Percentiles rank a stretch among this genome's conserved stretches.
These are phyloP conservation scores for Apium graveolens DNA, from an alignment of 129 eudicot species.

Conservation along the genomic window DNA sequence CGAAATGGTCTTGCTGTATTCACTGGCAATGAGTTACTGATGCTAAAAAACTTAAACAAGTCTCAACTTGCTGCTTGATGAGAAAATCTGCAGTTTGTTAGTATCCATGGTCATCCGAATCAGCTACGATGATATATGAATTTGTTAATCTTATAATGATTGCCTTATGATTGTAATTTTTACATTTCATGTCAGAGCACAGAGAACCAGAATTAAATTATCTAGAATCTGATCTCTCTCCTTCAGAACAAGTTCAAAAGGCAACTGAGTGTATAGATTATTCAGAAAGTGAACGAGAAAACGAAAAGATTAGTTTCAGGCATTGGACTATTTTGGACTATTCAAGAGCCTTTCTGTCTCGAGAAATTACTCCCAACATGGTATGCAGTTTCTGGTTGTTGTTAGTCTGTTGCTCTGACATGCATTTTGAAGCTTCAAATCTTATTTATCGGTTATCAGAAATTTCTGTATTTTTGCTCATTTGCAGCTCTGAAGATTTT, in stretches of 20 bases:
- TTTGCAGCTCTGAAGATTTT: neutral
- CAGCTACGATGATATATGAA: neutral
- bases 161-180: neutral
- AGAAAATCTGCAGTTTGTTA: neutral
- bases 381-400: constrained; percentile 25
- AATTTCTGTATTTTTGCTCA: neutral
- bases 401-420: neutral
- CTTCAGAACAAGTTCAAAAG: constrained; percentile 51
- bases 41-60: neutral
- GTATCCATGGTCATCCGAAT: neutral
- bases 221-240: constrained; percentile 34
- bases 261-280: constrained; percentile 48
- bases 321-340: constrained; percentile 85
- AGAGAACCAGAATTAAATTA: constrained; percentile 38
- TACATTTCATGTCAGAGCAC: constrained; percentile 27
- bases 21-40: neutral
- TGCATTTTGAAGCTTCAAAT: neutral
- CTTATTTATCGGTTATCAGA: neutral
- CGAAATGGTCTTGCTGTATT: neutral
- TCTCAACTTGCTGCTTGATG: neutral
- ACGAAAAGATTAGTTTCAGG: constrained; percentile 34
- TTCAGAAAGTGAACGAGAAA: constrained; percentile 14
- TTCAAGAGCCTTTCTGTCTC: constrained; percentile 65
- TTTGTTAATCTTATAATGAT: neutral
- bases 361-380: constrained; percentile 60